Evolutionary conservation across 2,329 filamentous ascomycete species (phyloP), one percentile per base, ranked within the genome.

Genomic region (Alternaria angustiovoidea): DNA sequence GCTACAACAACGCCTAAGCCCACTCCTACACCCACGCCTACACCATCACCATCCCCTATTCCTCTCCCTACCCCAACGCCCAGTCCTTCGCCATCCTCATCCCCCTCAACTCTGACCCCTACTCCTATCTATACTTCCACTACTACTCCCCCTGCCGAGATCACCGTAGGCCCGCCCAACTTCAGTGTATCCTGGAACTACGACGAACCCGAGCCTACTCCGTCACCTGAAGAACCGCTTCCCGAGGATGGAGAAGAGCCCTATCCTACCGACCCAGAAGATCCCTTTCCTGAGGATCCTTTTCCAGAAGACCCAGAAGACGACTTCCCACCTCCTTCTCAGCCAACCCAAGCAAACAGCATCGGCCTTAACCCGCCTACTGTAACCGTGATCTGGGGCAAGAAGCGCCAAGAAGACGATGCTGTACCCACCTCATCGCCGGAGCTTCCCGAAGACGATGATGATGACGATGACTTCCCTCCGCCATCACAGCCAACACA

Each of bases 321-420:
- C 8, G 42, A 52, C n/a, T 44, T 51, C 3, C 63, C 58, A 3
- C 58, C 55, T 6, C 56, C 56, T 39, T 36, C 57, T 5, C 28
- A 52, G 20, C 63, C 61, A 24, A 63, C 57, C 2, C 63, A 61
- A 24, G 43, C 59, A 28, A 65, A 68, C 41, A 47, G 39, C 30
- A 61, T 68, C 36, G 51, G 61, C 4, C 44, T 68, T 18, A 47
- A 57, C 9, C 61, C 61, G 1, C 63, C 63, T 6, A 53, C 32
- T 9, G 57, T 51, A 9, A 63, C 66, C 7, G 47, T 65, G 7
- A 65, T 57, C 34, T 69, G 64, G 66, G 59, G 53, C 28, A 65
- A 67, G 36, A 47, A 56, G 52, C 47, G 66, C 9, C 62, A 67
- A 39, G 59, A 60, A 14, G 64, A 67, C 5, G 41, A 57, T 41